Base-by-base conservation (phyloP, 2,329 filamentous ascomycete species). In the Keithomyces neogunnii region DNA sequence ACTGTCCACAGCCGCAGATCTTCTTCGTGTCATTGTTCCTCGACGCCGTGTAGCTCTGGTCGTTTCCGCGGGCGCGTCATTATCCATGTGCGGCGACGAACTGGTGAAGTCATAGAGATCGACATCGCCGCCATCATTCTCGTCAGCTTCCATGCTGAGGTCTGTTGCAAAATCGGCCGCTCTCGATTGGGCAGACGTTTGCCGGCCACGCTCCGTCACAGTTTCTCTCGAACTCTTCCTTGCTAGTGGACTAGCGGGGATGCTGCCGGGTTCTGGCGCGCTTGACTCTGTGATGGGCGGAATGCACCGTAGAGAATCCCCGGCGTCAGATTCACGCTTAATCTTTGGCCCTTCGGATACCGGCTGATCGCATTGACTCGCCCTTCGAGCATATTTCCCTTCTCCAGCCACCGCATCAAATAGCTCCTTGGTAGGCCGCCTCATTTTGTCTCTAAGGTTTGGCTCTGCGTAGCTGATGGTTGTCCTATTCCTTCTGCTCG, bases 381-480 rank as follows among this genome's bases (percentile, higher is more conserved):
- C 68, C 50, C 71, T 66, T 47, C 72, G 63, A 57, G 74, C 52
- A 53, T 75, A 72, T 61, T 77, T 82, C 33, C 76, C 78, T 58
- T 85, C 79, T n/a, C 79, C 82, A 9, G 77, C 69, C 11, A 92
- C 87, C 1, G 87, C 88, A 64, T 90, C 86, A 36, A 85, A 80
- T 8, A 91, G 68, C 56, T 88, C 82, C 62, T 88, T 88, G 1
- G 85, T 87, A 28, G 88, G 87, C 53, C 88, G 79, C 53, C 88
- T 80, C 88, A 93, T 91, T 70, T 93, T 93, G 62, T 85, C 86
- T 55, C 86, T 78, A 42, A 93, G 73, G 60, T 87, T 92, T 1
- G 88, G 88, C 65, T 92, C 87, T 9, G 87, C 86, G 65, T 93
- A 93, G 70, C 86, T 92, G 55, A 93, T 79, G 47, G 82, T 76